Base-by-base conservation (phyloP, 331 rosid species). In the Spiraea crenata region DNA sequence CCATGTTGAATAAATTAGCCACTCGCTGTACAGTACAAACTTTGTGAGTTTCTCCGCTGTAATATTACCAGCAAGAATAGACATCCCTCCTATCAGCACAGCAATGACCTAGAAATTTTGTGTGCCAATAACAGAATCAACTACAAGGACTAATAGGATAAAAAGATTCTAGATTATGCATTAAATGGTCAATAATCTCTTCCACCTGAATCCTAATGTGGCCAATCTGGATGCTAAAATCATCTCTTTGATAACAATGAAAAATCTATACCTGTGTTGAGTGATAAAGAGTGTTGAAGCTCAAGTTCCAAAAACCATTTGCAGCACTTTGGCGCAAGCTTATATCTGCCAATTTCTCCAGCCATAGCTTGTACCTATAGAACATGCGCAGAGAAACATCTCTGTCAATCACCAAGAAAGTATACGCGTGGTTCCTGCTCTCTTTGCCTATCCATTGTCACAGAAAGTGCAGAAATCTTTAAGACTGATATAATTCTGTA, bases 1-100 rank as follows among this genome's bases (percentile, higher is more conserved):
- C 99, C 97, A 93, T 76, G 97, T 93, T 87, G 99, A 88, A 83
- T 83, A 89, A 85, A 93, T 91, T 63, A 93, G 70, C 97, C 95
- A 89, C 88, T 93, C 96, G 52, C 99, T 89, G 81, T 93, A 93
- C 75, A 91, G 82, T 79, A 93, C 84, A 76, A 91, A 91, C 83
- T 93, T 93, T 7, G 99, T 93, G 72, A 93, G 95, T 83, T 89
- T 87, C 86, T 93, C 97, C 25, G 97, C 92, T 54, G 99, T 87
- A 64, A 86, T 83, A 76, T 79, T 91, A 77, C 97, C 99, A 25
- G 88, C 86, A 54, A 91, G 96, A 82, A 93, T 93, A 79, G 85
- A 87, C 76, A 78, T 87, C 75, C 99, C 99, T 83, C 97, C 99
- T 65, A 91, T 82, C 67, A 93, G 87, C 78, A 85, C 97, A 7